Conservation (phyloP, 2,329 filamentous ascomycete species). For the Albophoma yamanashiensis region DNA sequence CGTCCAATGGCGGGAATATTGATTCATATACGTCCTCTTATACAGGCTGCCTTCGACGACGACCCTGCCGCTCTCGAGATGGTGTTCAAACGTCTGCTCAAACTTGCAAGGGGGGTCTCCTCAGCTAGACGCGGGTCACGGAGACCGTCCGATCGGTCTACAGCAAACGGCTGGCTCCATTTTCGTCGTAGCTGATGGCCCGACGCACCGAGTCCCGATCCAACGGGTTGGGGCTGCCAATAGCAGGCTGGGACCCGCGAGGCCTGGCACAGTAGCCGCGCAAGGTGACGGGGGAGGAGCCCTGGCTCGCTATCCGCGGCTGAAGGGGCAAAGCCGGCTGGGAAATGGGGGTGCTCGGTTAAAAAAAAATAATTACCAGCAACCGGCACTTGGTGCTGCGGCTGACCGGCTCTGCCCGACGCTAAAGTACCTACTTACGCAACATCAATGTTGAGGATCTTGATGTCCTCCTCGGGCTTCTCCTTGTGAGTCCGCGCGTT, state of each 20-base stretch:
- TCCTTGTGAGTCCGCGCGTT: conserved; percentile 79
- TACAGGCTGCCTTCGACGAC: background rate
- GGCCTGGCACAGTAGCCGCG: background rate
- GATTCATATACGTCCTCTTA: background rate
- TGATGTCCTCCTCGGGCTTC: conserved; percentile 94
- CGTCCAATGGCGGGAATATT: background rate
- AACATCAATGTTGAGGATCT: conserved; percentile 80
- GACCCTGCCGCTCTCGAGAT: background rate
- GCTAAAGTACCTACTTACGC: conserved; percentile 19
- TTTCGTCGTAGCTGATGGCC: background rate
- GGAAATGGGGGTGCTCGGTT: background rate
- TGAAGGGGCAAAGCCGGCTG: background rate
- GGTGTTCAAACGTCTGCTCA: background rate
- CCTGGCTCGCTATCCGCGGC: background rate
- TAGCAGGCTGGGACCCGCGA: background rate
- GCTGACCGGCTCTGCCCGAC: background rate
- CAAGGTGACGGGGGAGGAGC: background rate
- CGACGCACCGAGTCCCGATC: background rate
- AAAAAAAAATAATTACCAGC: background rate
- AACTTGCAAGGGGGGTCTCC: background rate
- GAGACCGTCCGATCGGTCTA: background rate
- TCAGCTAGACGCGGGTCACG: background rate
- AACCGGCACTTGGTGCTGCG: background rate
- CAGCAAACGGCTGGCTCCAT: background rate
- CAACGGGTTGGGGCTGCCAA: background rate